Evolutionary conservation across 1,284 basidiomycete species (phyloP).

Genomic region (Acaromyces ingoldii): DNA sequence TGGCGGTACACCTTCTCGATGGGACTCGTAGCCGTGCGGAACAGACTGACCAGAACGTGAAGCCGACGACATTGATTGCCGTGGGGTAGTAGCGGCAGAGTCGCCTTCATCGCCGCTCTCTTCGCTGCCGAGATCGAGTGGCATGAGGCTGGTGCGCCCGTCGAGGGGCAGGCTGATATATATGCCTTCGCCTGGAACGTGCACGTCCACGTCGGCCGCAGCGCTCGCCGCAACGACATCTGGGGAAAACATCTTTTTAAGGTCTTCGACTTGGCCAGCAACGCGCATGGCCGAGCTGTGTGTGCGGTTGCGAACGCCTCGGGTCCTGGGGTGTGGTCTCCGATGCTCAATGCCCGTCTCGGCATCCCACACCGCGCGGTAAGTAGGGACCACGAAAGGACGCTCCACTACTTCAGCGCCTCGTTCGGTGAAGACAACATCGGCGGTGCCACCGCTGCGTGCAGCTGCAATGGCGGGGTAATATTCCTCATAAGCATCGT

Average conservation of each 20-base stretch:
- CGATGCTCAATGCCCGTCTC: conserved; percentile 20
- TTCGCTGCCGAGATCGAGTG: conserved; percentile 54
- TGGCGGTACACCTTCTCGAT: too few species aligned
- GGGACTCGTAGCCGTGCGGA: too few species aligned
- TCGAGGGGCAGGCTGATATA: conserved; percentile 76
- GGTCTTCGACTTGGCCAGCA: conserved; percentile 63
- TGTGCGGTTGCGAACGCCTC: conserved; percentile 2
- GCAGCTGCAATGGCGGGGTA: conserved; percentile 59
- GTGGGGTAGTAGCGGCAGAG: conserved; percentile 31
- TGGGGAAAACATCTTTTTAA: conserved; percentile 57
- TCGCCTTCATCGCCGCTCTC: conserved; percentile 7
- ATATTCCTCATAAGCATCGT: conserved; percentile 77
- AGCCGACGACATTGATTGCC: too few species aligned
- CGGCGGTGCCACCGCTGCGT: conserved; percentile 25
- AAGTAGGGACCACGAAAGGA: conserved; percentile 66
- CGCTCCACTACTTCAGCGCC: conserved; percentile 52
- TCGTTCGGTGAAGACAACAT: conserved; percentile 30
- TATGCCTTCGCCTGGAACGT: conserved; percentile 59
- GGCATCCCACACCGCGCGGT: conserved; percentile 69
- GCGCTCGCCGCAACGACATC: conserved; percentile 61
- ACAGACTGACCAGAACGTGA: too few species aligned
- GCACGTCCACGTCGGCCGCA: conserved; percentile 10
- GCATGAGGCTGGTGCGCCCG: conserved; percentile 77
- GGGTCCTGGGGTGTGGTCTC: neutral
- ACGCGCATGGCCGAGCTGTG: conserved; percentile 45